A percentile compares a stretch with the other conserved stretches of the same genome.
Conservation (phyloP, 164 flowering plant genomes). For the Vitis amurensis region DNA sequence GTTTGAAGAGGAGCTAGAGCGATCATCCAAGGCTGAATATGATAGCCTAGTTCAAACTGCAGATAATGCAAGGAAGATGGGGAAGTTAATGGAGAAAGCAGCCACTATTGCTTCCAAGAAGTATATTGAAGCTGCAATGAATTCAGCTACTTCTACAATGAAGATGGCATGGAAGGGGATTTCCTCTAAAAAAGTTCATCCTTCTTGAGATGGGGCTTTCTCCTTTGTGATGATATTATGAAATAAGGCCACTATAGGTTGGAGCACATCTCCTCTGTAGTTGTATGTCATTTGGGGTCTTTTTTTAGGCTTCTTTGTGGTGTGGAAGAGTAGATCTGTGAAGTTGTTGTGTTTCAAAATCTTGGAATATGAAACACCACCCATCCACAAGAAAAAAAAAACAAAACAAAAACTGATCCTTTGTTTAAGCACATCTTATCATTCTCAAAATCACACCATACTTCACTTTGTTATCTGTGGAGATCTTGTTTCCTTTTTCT, state of each 20-base stretch:
- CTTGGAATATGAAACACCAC: no score
- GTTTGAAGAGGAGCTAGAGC: slow-evolving; percentile 62
- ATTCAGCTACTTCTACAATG: slow-evolving; percentile 69
- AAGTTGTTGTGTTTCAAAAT: neutral
- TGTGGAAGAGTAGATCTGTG: neutral
- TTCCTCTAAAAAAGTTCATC: slow-evolving; percentile 64
- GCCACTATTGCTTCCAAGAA: slow-evolving; percentile 57
- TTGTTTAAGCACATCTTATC: no score
- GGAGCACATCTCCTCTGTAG: neutral
- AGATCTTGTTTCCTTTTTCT: no score
- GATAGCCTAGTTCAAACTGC: slow-evolving; percentile 39
- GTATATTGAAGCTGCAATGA: slow-evolving; percentile 70
- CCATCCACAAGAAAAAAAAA: no score
- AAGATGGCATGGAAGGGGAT: slow-evolving; percentile 63
- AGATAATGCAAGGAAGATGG: slow-evolving; percentile 49
- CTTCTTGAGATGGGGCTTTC: slow-evolving; percentile 34
- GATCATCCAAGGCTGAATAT: slow-evolving; percentile 34
- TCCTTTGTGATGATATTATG: neutral
- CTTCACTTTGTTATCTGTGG: no score
- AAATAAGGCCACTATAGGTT: neutral
- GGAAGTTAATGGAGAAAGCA: slow-evolving; percentile 52
- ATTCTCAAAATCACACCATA: no score
- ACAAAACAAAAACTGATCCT: no score
- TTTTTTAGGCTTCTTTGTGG: no score
- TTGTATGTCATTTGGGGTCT: neutral